phyloP scores from a whole-genome alignment of 148 eudicot genomes.

The Dianthus caryophyllus region DNA sequence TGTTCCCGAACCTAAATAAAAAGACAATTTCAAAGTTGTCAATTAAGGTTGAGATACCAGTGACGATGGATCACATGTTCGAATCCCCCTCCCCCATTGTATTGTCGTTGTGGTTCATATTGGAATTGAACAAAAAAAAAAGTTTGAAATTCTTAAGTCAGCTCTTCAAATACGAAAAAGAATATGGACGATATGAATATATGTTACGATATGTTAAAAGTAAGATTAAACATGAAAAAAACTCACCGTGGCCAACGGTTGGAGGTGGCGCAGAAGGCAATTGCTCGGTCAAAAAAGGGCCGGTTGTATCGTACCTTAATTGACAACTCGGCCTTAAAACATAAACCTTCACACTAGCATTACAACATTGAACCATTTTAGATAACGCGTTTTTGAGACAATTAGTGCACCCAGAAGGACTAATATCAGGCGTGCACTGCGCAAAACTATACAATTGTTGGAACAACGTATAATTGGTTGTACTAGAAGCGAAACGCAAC shows the following conservation, averaged over 20 bases:
- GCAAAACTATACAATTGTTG: constrained; percentile 2
- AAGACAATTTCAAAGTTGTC: no score
- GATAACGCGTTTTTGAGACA: not conserved
- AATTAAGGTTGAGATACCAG: no score
- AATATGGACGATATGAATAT: no score
- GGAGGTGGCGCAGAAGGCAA: not conserved
- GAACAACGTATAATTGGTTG: not conserved
- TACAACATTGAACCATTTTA: not conserved
- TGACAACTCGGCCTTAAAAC: constrained; percentile 1
- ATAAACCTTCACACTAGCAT: not conserved
- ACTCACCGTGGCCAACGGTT: no score
- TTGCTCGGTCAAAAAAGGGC: not conserved
- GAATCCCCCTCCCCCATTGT: no score
- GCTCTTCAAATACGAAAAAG: no score
- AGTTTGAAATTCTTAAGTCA: no score
- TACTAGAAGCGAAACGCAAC: not conserved
- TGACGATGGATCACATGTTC: no score
- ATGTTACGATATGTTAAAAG: no score
- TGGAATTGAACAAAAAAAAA: no score
- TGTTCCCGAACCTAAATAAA: not conserved
- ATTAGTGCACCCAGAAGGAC: not conserved
- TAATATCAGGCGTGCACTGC: constrained; percentile 14
- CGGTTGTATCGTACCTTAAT: constrained; percentile 3
- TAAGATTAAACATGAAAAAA: no score
- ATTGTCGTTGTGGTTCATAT: no score